Evolutionary conservation across 805 yeast species (phyloP).

Genomic region (Starmera quercuum): DNA sequence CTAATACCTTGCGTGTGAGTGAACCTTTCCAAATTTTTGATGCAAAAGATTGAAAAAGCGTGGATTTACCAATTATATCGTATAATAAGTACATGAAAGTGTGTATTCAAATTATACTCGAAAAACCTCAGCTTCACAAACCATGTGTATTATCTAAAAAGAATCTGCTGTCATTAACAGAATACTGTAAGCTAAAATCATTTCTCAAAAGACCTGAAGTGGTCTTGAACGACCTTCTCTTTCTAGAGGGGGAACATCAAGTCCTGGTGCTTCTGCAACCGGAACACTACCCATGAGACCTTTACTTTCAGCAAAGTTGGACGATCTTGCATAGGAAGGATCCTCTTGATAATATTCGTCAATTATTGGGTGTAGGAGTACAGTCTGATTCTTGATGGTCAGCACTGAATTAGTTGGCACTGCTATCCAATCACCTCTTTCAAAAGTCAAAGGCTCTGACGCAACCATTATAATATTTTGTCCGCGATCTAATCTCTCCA

Average conservation of each 20-base stretch:
- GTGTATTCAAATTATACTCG: too few species aligned
- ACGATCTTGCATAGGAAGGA: slow-evolving; percentile 60
- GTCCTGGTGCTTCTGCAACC: slow-evolving; percentile 39
- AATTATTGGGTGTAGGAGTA: slow-evolving; percentile 79
- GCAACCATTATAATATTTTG: slow-evolving; percentile 97
- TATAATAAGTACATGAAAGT: too few species aligned
- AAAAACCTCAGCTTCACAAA: too few species aligned
- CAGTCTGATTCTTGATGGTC: slow-evolving; percentile 79
- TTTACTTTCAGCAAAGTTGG: slow-evolving; percentile 78
- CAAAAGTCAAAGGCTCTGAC: slow-evolving; percentile 93
- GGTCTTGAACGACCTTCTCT: slow-evolving; percentile 59
- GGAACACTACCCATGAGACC: slow-evolving; percentile 94
- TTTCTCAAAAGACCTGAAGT: slow-evolving; percentile 3
- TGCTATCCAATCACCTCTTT: slow-evolving; percentile 95
- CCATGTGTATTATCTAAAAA: too few species aligned
- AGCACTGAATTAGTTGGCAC: slow-evolving; percentile 88
- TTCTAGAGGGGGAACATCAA: slow-evolving; percentile 67
- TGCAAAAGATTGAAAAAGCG: too few species aligned
- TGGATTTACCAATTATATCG: too few species aligned
- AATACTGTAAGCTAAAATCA: too few species aligned
- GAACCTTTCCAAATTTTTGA: too few species aligned
- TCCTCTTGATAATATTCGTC: slow-evolving; percentile 83
- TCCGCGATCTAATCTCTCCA: slow-evolving; percentile 89
- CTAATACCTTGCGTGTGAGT: too few species aligned
- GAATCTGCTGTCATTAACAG: too few species aligned